Evolutionary conservation across 331 rosid genomes (phyloP).

Genomic region (Malus hybrid): DNA sequence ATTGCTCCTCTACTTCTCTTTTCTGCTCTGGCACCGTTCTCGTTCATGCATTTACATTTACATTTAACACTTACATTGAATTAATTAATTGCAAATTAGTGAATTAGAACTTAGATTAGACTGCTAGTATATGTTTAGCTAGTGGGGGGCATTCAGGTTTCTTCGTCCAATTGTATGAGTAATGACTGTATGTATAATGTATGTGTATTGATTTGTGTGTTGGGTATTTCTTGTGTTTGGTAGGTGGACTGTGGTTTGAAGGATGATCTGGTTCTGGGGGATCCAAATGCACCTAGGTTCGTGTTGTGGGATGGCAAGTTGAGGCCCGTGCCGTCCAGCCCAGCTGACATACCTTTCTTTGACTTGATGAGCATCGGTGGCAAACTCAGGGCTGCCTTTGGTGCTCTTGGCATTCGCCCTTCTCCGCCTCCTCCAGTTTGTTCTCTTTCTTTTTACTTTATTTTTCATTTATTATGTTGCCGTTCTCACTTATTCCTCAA

Average conservation of each 20-base stretch:
- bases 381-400: conserved; percentile 92
- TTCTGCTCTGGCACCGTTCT: neutral
- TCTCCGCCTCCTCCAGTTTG: conserved; percentile 93
- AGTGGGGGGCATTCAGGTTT: neutral
- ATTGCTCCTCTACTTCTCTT: neutral
- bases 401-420: conserved; percentile 87
- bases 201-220: neutral
- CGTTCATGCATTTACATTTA: too few relatives aligned
- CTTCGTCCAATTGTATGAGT: neutral
- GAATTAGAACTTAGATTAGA: neutral
- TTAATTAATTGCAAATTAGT: neutral
- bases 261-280: conserved; percentile 88
- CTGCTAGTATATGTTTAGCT: neutral
- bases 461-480: neutral
- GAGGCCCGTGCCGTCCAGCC: conserved; percentile 77
- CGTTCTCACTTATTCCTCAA: neutral
- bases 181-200: neutral
- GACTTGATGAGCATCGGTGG: conserved; percentile 95
- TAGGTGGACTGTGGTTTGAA: conserved; percentile 92
- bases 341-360: conserved; percentile 79
- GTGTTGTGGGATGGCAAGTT: conserved; percentile 85
- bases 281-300: conserved; percentile 85
- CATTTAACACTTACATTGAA: neutral
- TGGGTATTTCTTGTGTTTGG: conserved; percentile 9
- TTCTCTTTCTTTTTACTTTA: conserved; percentile 17